Evolutionary conservation across 176 grass and related monocot species (phyloP).

Genomic region (Eleusine coracana): DNA sequence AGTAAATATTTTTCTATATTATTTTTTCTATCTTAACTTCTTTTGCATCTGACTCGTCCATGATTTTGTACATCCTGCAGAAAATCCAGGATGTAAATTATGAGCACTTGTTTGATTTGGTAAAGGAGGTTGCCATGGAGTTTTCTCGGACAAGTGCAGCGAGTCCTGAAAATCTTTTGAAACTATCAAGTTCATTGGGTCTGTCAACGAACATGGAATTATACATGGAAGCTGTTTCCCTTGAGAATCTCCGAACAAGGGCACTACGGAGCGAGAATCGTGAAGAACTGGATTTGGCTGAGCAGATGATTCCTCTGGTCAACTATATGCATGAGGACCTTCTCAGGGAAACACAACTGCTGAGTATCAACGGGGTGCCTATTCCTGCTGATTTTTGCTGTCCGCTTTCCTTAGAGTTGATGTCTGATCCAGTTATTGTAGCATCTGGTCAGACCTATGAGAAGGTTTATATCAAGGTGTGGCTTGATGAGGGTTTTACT

Average conservation of each 20-base stretch:
- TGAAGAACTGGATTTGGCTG: conserved; percentile 61
- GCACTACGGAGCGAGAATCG: conserved; percentile 54
- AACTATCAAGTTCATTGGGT: conserved; percentile 61
- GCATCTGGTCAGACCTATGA: conserved; percentile 98
- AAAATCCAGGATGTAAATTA: conserved; percentile 67
- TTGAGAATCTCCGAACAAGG: conserved; percentile 77
- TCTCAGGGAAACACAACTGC: conserved; percentile 72
- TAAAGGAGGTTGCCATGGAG: conserved; percentile 59
- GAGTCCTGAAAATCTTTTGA: conserved; percentile 57
- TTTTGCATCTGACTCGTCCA: conserved; percentile 14
- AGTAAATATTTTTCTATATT: conserved; percentile 11
- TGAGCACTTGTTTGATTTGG: conserved; percentile 57
- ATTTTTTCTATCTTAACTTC: conserved; percentile 3
- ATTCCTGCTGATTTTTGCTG: conserved; percentile 98
- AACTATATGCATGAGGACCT: conserved; percentile 73
- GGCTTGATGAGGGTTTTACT: conserved; percentile 95
- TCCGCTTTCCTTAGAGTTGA: conserved; percentile 86
- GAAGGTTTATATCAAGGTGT: conserved; percentile 85
- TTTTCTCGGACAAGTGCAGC: conserved; percentile 34
- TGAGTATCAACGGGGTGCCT: conserved; percentile 82
- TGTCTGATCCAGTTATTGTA: conserved; percentile 99
- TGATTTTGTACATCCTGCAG: conserved; percentile 44
- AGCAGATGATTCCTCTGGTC: conserved; percentile 64
- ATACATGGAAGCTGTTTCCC: conserved; percentile 85
- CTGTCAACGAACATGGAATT: conserved; percentile 93